phyloP scores from a whole-genome alignment of 2,329 filamentous ascomycete genomes.

The Aspergillus costaricaensis region DNA sequence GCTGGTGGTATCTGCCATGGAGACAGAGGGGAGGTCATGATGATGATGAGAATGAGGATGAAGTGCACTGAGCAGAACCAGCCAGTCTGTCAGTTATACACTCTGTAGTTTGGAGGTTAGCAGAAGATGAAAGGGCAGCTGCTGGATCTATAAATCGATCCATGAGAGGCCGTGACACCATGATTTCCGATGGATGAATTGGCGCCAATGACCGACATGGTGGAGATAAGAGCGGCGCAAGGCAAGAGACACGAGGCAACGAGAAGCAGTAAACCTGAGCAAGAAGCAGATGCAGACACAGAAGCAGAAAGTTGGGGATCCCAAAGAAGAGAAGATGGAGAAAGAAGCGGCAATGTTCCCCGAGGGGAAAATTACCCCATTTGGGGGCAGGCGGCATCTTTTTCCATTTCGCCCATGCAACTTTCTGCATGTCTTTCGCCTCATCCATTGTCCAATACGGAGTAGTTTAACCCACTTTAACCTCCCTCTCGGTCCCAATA shows the following conservation, averaged over 20 bases:
- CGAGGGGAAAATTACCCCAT: slow-evolving; percentile 4
- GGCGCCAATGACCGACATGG: neutral
- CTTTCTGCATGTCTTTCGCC: neutral
- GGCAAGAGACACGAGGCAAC: too few species aligned
- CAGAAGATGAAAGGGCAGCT: neutral
- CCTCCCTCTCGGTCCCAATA: too few species aligned
- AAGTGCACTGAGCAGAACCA: neutral
- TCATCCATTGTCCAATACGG: too few species aligned
- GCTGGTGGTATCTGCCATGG: slow-evolving; percentile 19
- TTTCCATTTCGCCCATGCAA: slow-evolving; percentile 5
- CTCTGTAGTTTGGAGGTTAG: neutral
- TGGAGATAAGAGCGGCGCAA: neutral
- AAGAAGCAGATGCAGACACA: too few species aligned
- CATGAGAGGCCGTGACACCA: too few species aligned
- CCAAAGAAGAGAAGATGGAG: neutral
- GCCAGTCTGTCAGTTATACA: neutral
- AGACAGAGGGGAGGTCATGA: slow-evolving; percentile 2
- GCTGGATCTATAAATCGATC: neutral
- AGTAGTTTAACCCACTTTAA: too few species aligned
- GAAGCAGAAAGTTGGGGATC: neutral
- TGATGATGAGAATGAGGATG: slow-evolving; percentile 4
- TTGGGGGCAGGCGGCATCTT: slow-evolving; percentile 16
- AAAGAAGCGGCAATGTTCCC: slow-evolving; percentile 14
- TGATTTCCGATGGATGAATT: too few species aligned
- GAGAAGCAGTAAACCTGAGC: too few species aligned